These are phyloP conservation scores for Triticum timopheevii DNA, from an alignment of 176 grass and related monocot species.

Conservation along the genomic window DNA sequence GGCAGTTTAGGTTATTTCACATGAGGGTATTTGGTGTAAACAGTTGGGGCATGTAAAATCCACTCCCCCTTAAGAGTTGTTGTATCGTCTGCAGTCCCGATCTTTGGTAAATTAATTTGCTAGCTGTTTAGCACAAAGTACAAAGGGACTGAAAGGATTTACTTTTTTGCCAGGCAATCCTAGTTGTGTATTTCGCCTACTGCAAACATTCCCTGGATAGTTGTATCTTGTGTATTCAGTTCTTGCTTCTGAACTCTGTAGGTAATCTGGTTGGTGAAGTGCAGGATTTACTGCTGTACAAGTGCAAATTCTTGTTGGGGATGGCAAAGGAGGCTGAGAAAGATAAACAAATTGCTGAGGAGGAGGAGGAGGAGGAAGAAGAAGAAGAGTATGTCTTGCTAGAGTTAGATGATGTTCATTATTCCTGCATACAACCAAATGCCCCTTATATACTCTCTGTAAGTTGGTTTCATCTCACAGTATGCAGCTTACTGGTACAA, in stretches of 20 bases:
- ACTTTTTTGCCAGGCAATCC: neutral
- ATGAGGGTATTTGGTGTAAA: neutral
- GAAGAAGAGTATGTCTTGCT: slow-evolving; percentile 72
- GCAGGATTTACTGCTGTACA: neutral
- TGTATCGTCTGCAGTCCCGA: neutral
- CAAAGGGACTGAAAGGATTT: neutral
- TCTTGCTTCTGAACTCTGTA: neutral
- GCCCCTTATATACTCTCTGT: slow-evolving; percentile 74
- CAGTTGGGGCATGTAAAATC: neutral
- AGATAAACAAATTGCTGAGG: slow-evolving; percentile 26
- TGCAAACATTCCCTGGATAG: neutral
- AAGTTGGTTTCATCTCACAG: slow-evolving; percentile 26
- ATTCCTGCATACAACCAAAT: slow-evolving; percentile 64
- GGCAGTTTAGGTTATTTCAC: neutral
- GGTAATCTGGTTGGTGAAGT: neutral
- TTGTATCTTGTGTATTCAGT: neutral
- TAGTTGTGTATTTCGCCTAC: neutral
- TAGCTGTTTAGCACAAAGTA: neutral
- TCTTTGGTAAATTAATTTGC: neutral
- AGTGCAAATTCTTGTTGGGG: neutral
- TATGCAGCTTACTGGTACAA: neutral
- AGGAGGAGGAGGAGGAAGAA: slow-evolving; percentile 51
- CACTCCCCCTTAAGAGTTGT: neutral
- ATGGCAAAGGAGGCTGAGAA: slow-evolving; percentile 40
- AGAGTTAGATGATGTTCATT: slow-evolving; percentile 67